phyloP scores from a whole-genome alignment of 257 asterid species.

The Anisodus acutangulus region DNA sequence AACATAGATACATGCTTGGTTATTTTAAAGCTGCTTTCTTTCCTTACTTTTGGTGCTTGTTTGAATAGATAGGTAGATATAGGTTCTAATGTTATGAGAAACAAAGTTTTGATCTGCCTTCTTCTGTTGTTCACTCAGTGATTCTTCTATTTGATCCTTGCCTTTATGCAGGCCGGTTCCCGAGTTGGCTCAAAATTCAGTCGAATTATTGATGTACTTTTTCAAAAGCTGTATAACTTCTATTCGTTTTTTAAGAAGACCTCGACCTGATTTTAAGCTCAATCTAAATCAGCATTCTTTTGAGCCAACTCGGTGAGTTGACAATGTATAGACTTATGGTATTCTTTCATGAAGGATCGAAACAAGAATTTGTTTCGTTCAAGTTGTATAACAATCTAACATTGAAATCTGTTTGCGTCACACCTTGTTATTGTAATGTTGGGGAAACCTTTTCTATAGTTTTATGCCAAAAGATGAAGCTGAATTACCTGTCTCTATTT shows the following conservation, averaged over 20 bases:
- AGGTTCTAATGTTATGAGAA: conserved; percentile 22
- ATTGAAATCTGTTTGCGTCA: conserved; percentile 18
- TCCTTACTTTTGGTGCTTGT: conserved; percentile 14
- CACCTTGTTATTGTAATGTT: conserved; percentile 22
- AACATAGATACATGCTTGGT: conserved; percentile 23
- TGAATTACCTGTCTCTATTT: neutral
- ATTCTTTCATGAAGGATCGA: conserved; percentile 38
- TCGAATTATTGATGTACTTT: conserved; percentile 61
- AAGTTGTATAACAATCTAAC: neutral
- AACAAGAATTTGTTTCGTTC: conserved; percentile 25
- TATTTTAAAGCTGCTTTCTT: conserved; percentile 11
- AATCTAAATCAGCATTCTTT: conserved; percentile 44
- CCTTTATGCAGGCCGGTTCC: conserved; percentile 69
- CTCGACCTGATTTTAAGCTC: conserved; percentile 60
- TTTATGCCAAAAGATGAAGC: conserved; percentile 17
- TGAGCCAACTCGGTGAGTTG: conserved; percentile 80
- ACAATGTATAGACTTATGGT: conserved; percentile 40
- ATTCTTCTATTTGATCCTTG: conserved; percentile 48
- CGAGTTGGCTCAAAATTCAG: conserved; percentile 74
- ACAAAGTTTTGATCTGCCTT: conserved; percentile 18
- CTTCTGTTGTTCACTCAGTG: conserved; percentile 29
- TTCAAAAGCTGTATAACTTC: conserved; percentile 60
- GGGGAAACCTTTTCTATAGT: neutral
- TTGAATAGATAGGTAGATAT: conserved; percentile 22
- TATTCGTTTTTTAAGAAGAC: conserved; percentile 65